phyloP scores from a whole-genome alignment of 371 early-diverging fungal species.

The Blakeslea trispora region DNA sequence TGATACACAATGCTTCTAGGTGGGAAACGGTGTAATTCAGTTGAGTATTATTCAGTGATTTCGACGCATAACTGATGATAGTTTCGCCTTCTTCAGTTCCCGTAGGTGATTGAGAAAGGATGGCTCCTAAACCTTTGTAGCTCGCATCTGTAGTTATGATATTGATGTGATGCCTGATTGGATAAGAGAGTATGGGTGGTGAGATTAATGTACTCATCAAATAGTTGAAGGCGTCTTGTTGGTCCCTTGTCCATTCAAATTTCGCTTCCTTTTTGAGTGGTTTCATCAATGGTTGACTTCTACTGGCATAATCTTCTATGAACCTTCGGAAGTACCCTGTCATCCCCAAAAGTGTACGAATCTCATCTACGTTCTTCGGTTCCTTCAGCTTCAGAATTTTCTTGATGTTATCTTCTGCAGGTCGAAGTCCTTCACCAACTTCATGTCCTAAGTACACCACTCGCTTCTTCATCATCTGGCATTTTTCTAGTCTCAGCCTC shows the following conservation, averaged over 20 bases:
- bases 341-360: constrained; percentile 33
- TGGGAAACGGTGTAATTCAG: constrained; percentile 14
- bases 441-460: constrained; percentile 41
- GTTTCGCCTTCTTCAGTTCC: constrained; percentile 19
- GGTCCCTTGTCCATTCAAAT: constrained; percentile 20
- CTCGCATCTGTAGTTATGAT: constrained; percentile 42
- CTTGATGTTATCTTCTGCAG: constrained; percentile 10
- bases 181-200: constrained; percentile 29
- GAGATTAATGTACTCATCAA: constrained; percentile 19
- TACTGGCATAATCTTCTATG: constrained; percentile 25
- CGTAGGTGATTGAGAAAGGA: constrained; percentile 34
- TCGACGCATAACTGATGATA: constrained; percentile 27
- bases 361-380: constrained; percentile 20
- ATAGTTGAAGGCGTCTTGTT: constrained; percentile 25
- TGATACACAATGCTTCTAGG: constrained; percentile 3
- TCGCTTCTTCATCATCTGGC: constrained; percentile 26
- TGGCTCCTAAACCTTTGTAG: constrained; percentile 29
- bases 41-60: constrained; percentile 9
- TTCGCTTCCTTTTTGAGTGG: constrained; percentile 19
- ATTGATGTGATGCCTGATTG: constrained; percentile 25
- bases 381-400: constrained; percentile 7
- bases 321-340: constrained; percentile 37
- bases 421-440: constrained; percentile 29
- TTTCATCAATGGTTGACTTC: constrained; percentile 16
- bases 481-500: constrained; percentile 42